Percentiles rank a stretch among this genome's conserved stretches.
These are phyloP conservation scores for Aechmea fasciata DNA, from an alignment of 176 grass and related monocot genomes.

Conservation along the genomic window DNA sequence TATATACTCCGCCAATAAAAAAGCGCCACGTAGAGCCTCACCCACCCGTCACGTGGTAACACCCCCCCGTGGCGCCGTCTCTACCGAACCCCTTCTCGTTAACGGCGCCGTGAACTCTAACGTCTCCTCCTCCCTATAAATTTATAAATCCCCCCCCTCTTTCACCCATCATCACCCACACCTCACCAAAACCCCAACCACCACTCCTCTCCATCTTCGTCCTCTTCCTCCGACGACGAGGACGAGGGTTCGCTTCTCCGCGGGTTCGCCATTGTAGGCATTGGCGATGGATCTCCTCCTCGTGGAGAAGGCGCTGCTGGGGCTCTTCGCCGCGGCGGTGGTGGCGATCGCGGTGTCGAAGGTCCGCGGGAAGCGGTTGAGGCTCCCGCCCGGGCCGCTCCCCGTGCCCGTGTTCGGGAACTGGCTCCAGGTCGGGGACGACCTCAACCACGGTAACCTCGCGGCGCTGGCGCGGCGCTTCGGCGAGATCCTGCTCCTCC, in stretches of 20 bases:
- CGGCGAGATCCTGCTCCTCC: slow-evolving; percentile 76
- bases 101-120: no score
- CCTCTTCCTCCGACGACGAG: no score
- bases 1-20: no score
- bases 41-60: no score
- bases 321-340: slow-evolving; percentile 50
- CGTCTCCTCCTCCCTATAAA: neutral
- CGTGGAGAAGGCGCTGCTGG: slow-evolving; percentile 48
- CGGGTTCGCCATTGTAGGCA: neutral
- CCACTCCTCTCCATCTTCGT: neutral
- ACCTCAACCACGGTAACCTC: slow-evolving; percentile 88
- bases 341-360: slow-evolving; percentile 61
- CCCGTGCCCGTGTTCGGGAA: slow-evolving; percentile 75
- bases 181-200: no score
- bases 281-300: slow-evolving; percentile 53
- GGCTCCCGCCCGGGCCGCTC: slow-evolving; percentile 54
- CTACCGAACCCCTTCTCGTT: neutral
- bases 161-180: no score
- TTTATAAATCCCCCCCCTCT: no score
- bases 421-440: slow-evolving; percentile 87
- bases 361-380: slow-evolving; percentile 45
- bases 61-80: neutral
- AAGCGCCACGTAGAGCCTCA: no score
- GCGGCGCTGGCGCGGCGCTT: slow-evolving; percentile 42
- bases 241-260: neutral